Percentiles rank a stretch among this genome's conserved stretches.
phyloP scores from a whole-genome alignment of 345 rosid species.

The Sonneratia alba region DNA sequence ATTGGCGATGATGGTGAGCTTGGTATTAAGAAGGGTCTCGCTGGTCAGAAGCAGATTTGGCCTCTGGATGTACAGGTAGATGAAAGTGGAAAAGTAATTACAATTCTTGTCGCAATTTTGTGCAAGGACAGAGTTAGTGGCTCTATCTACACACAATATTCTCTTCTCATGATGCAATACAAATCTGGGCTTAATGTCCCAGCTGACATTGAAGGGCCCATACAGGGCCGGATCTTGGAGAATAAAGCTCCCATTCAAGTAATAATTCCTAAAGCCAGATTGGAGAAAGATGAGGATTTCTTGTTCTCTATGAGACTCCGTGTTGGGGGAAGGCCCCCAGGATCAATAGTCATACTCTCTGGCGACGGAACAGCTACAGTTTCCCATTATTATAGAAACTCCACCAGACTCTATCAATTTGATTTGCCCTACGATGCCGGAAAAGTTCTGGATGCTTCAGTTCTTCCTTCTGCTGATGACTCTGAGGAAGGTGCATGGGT shows the following conservation, averaged over 20 bases:
- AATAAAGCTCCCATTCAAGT: slow-evolving; percentile 84
- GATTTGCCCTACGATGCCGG: slow-evolving; percentile 94
- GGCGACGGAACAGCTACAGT: slow-evolving; percentile 96
- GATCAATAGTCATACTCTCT: slow-evolving; percentile 79
- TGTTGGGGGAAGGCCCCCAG: slow-evolving; percentile 80
- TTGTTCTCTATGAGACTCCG: slow-evolving; percentile 84
- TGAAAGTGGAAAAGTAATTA: slow-evolving; percentile 63
- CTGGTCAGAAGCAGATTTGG: slow-evolving; percentile 91
- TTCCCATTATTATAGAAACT: slow-evolving; percentile 53
- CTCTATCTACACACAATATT: slow-evolving; percentile 90
- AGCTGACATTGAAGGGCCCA: slow-evolving; percentile 17
- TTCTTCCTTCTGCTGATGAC: slow-evolving; percentile 64
- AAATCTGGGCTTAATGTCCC: slow-evolving; percentile 38
- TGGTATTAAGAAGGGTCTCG: slow-evolving; percentile 79
- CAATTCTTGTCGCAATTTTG: slow-evolving; percentile 79
- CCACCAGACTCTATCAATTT: slow-evolving; percentile 78
- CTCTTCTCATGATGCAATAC: slow-evolving; percentile 76
- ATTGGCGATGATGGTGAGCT: slow-evolving; percentile 70
- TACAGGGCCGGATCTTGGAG: slow-evolving; percentile 57
- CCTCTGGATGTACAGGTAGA: slow-evolving; percentile 83
- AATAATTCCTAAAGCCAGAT: slow-evolving; percentile 94
- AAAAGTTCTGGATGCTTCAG: slow-evolving; percentile 89
- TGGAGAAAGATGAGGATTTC: slow-evolving; percentile 67
- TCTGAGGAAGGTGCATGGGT: slow-evolving; percentile 86
- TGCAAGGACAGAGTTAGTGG: slow-evolving; percentile 85